Evolutionary conservation across 23 red algal genomes (phyloP).

Genomic region (Gracilaria caudata): DNA sequence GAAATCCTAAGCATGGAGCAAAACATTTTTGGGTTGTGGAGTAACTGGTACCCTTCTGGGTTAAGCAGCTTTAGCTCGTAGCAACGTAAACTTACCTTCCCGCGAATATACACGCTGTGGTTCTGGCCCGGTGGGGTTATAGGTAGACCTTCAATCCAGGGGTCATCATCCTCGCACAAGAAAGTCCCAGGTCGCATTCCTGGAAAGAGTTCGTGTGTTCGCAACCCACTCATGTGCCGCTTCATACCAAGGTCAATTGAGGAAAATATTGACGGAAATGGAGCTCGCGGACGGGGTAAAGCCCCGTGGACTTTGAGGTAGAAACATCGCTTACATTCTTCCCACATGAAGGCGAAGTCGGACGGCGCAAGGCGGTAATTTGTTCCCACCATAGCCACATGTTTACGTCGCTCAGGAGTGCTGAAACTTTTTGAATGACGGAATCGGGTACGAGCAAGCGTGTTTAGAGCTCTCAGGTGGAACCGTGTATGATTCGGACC

Average conservation of each 20-base stretch:
- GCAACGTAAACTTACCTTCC: slow-evolving; percentile 62
- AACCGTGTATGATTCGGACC: not conserved
- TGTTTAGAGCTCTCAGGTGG: not conserved
- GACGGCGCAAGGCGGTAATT: slow-evolving; percentile 57
- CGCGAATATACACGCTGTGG: slow-evolving; percentile 66
- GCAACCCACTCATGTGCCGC: slow-evolving; percentile 71
- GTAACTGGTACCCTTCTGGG: too few relatives aligned
- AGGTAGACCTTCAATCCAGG: slow-evolving; percentile 74
- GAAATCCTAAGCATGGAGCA: not conserved
- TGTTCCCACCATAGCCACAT: not conserved
- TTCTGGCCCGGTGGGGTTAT: slow-evolving; percentile 50
- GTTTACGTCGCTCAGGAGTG: slow-evolving; percentile 12
- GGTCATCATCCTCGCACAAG: slow-evolving; percentile 74
- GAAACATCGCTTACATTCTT: slow-evolving; percentile 88
- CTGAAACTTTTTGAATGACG: not conserved
- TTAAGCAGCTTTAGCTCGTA: not conserved
- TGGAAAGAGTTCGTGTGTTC: slow-evolving; percentile 65
- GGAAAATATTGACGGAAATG: slow-evolving; percentile 82
- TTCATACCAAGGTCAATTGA: slow-evolving; percentile 88
- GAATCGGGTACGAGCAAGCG: not conserved
- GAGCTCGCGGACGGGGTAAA: slow-evolving; percentile 58
- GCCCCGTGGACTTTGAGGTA: slow-evolving; percentile 64
- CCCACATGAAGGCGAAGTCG: slow-evolving; percentile 68
- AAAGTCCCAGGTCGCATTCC: slow-evolving; percentile 66
- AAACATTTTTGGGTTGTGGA: too few relatives aligned